Base-by-base conservation (phyloP, 1,139 yeast species). In the Scheffersomyces cryptocercus region DNA sequence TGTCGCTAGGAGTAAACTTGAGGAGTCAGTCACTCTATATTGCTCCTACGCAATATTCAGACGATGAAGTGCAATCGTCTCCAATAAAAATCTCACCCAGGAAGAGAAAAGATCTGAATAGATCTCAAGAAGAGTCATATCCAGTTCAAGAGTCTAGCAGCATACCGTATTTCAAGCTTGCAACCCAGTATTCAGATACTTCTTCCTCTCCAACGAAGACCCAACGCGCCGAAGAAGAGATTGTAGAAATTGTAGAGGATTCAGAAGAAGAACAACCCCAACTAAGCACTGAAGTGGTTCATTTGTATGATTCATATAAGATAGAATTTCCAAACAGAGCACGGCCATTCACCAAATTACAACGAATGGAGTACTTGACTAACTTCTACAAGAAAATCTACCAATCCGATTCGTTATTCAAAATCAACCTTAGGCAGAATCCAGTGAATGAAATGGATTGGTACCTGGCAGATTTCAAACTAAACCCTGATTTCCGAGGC, bases 391-490 rank as follows among this genome's bases (percentile, higher is more conserved):
- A 52, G 3, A 46, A 55, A 12, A 60, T 59, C 42, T 60, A 63
- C 35, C 30, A 44, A 8, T 45, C 53, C 12, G 35, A 14, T 9
- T 51, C 55, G 4, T 40, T 40, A 3, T 60, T 59, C 44, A 54
- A 45, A 28, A 58, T 73, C 20, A 56, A 66, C 43, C 53, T 73
- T n/a, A 39, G 32, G 47, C 56, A 20, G 24, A 58, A 59, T 34
- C 63, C 62, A 26, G 47, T 54, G 12, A 50, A 41, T 30, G 56
- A 53, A 34, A 43, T 40, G 24, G 29, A 35, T 29, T 78, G 82
- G 82, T 65, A 68, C 11, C 55, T 70, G 11, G 67, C 67, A 32
- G 84, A 79, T 54, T 79, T 79, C 55, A 65, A 65, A 39, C 67
- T 67, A 3, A 76, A 77, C 46, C 70, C 71, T 3, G 39, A 46